phyloP scores from a whole-genome alignment of 108 stramenopile species.

The Cyclostephanos invisitatus region DNA sequence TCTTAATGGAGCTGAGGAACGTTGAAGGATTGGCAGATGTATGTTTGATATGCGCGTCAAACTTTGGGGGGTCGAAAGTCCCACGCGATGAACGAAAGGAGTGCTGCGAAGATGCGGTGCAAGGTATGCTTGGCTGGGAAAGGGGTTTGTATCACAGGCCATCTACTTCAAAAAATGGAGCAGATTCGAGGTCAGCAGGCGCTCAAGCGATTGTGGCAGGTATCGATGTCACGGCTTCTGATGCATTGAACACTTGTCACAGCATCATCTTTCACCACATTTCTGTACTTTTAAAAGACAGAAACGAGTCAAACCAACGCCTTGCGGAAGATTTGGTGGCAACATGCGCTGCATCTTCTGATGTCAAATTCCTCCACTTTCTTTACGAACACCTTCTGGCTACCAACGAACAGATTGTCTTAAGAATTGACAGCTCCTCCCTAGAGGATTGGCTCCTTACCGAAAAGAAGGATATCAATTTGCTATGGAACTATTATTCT shows the following conservation, averaged over 20 bases:
- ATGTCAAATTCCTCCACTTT: conserved; percentile 61
- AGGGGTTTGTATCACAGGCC: conserved; percentile 71
- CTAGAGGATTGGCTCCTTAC: conserved; percentile 72
- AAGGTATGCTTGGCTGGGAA: conserved; percentile 68
- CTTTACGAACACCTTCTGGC: conserved; percentile 69
- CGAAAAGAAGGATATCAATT: conserved; percentile 51
- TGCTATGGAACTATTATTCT: conserved; percentile 74
- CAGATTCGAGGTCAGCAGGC: conserved; percentile 26
- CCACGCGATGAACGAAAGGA: conserved; percentile 37
- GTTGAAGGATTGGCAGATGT: conserved; percentile 75
- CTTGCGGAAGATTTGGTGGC: conserved; percentile 68
- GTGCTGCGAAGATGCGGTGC: conserved; percentile 26
- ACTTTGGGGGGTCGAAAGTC: conserved; percentile 62
- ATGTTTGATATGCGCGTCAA: conserved; percentile 73
- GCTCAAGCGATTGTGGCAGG: conserved; percentile 51
- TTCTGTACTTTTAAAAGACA: conserved; percentile 56
- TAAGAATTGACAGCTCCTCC: conserved; percentile 66
- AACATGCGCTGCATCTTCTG: conserved; percentile 61
- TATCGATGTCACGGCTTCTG: conserved; percentile 60
- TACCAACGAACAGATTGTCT: conserved; percentile 62
- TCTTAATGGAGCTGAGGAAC: conserved; percentile 66
- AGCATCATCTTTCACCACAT: conserved; percentile 76
- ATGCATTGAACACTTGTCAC: conserved; percentile 75
- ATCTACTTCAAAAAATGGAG: conserved; percentile 6
- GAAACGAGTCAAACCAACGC: conserved; percentile 15